Evolutionary conservation across 2,329 filamentous ascomycete species (phyloP), one percentile per base, ranked within the genome.

Genomic region (Clonostachys rhizophaga): DNA sequence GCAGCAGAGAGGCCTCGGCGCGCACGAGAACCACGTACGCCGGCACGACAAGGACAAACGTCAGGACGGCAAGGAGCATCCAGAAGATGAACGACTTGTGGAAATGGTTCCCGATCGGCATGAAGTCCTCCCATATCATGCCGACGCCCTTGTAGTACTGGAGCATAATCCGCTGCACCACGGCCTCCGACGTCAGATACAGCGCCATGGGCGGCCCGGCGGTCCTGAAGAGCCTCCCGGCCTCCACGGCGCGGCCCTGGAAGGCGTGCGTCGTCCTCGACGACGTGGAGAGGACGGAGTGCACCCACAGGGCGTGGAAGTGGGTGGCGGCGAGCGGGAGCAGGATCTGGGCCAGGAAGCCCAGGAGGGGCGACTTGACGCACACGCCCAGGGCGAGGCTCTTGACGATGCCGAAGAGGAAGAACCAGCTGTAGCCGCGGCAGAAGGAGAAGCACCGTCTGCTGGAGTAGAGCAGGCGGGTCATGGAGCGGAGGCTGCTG

Each of bases 1-100:
- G 81, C 3, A 97, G 81, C 56, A 96, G 83, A 43, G 89, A 92
- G 6, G 91, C 91, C 63, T 95, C 90, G 35, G 96, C 84, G 52
- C 92, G 89, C 54, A 87, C 76, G 49, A 95, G 81, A 18, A 89
- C 79, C 34, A 92, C 87, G 49, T 81, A 78, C 39, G 89, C 81
- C n/a, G 92, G 91, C 48, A 96, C 77, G 51, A 89, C 74, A 49
- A 91, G 66, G 47, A 90, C 67, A 40, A 86, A 66, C 47, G 79
- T 71, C 45, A 84, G 61, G 4, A 30, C 8, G 48, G 73, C 61
- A 9, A 84, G 52, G 39, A 72, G 58, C 33, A 78, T 52, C 47
- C 75, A 50, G 20, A 70, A 52, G 37, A 84, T 59, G 9, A 30
- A 30, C 24, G 24, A 30, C 24, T 30, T 30, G 24, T 30, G 24